Evolutionary conservation across 306 rosid genomes (phyloP), one percentile per base, ranked within the genome.

Genomic region (Vigna hirtella): DNA sequence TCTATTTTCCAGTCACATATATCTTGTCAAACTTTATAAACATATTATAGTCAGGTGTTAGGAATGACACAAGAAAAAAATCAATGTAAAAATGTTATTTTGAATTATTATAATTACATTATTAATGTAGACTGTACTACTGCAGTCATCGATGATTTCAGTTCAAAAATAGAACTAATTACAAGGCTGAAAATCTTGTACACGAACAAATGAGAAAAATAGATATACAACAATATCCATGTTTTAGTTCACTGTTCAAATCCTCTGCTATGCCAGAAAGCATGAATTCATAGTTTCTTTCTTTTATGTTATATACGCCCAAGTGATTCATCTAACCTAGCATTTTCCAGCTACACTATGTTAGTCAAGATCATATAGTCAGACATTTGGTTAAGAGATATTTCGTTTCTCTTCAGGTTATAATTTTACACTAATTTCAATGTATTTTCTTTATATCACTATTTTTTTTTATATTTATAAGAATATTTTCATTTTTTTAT

Each of bases 241-340:
- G 22, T 3, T 55, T 43, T 43, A 26, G n/a, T 26, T 26, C 45
- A 16, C 42, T 28, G 17, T 26, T 26, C 42, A 40, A 8, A 40
- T 42, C 2, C 12, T 8, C 47, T 2, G 10, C 66, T 59, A 9
- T 6, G 47, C 57, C 17, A 14, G 13, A 16, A 59, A 26, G n/a
- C 55, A 28, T 22, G 56, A 6, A 72, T 22, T 73, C 32, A 18
- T 24, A 42, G 14, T 74, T 74, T 61, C 58, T 16, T 14, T 43
- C 51, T 64, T 16, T 6, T 26, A 14, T 16, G 14, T 4, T n/a
- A 26, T 26, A 26, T 26, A 9, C 16, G 3, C 3, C 2, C 49
- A n/a, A 64, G 28, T n/a, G 50, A 64, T 14, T 3, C 48, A 34
- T 64, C 78, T 43, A 42, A 9, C 14, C 18, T 15, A 11, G 43